A percentile compares a stretch with the other conserved stretches of the same genome.
phyloP scores from a whole-genome alignment of 257 asterid species.

The Verbena officinalis region DNA sequence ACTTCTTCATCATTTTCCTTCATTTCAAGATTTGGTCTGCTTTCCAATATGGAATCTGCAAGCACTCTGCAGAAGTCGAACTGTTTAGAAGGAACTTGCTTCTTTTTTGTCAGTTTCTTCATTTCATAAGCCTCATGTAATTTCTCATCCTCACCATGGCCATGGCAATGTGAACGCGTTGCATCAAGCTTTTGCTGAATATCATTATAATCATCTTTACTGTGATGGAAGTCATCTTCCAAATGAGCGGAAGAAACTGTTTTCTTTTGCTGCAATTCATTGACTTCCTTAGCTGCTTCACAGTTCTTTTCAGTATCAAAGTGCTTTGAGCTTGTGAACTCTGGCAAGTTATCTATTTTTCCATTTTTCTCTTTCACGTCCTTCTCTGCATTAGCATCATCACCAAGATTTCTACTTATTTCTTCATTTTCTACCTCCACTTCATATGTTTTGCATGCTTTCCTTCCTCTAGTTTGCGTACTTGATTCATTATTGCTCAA shows the following conservation, averaged over 20 bases:
- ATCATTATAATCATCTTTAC: not conserved
- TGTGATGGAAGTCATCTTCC: not conserved
- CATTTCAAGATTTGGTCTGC: constrained; percentile 6
- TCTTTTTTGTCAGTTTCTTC: constrained; percentile 3
- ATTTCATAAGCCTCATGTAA: not conserved
- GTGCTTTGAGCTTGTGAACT: constrained; percentile 11
- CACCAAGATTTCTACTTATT: not conserved
- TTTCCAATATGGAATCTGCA: constrained; percentile 37
- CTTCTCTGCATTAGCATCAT: constrained; percentile 10
- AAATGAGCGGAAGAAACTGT: constrained; percentile 16
- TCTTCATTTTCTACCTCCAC: constrained; percentile 1
- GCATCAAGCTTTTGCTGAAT: not conserved
- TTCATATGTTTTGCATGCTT: not conserved
- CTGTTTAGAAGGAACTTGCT: constrained; percentile 3
- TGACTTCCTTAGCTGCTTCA: constrained; percentile 8
- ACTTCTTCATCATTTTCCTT: constrained; percentile 22
- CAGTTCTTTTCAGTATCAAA: not conserved
- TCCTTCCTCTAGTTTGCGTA: not conserved
- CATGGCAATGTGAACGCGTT: not conserved
- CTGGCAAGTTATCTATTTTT: not conserved
- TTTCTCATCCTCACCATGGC: not conserved
- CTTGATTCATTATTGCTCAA: constrained; percentile 1
- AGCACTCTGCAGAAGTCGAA: constrained; percentile 30
- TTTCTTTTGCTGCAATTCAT: not conserved
- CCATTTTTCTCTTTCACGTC: constrained; percentile 12